A percentile compares a stretch with the other conserved stretches of the same genome.
phyloP scores from a whole-genome alignment of 441 rosid species.

The Pelargonium australe region DNA sequence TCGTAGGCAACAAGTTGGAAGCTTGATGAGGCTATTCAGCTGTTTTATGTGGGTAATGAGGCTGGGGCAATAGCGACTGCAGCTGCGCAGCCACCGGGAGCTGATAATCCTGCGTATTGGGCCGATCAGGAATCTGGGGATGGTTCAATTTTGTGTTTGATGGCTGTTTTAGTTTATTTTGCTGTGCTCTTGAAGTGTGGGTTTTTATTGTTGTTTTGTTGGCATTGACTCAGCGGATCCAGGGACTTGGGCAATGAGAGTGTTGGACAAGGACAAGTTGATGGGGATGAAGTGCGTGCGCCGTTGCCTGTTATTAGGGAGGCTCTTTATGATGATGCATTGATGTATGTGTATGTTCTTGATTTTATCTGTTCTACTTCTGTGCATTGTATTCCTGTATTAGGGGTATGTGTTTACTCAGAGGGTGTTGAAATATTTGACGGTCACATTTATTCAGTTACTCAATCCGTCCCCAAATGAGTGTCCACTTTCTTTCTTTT shows the following conservation, averaged over 20 bases:
- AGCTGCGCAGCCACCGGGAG: conserved; percentile 36
- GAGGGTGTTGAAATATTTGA: background rate
- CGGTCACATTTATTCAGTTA: background rate
- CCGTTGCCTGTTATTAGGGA: conserved; percentile 93
- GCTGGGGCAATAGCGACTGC: conserved; percentile 34
- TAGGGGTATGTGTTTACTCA: background rate
- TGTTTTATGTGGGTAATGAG: conserved; percentile 82
- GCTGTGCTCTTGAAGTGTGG: conserved; percentile 8
- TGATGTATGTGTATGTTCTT: conserved; percentile 48
- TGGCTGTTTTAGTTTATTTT: conserved; percentile 2
- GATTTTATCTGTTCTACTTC: background rate
- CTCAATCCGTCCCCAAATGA: no score
- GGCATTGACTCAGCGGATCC: conserved; percentile 31
- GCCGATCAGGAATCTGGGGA: conserved; percentile 45
- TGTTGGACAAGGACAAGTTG: conserved; percentile 27
- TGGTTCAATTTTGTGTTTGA: conserved; percentile 13
- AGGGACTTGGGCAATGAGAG: conserved; percentile 29
- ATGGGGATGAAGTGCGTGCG: conserved; percentile 73
- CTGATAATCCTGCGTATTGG: conserved; percentile 22
- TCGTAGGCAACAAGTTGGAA: conserved; percentile 91
- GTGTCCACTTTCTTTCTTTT: no score
- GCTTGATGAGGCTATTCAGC: conserved; percentile 91
- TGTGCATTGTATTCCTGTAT: no score
- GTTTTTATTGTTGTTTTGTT: conserved; percentile 8
- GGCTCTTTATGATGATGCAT: conserved; percentile 73